Conservation (phyloP, 2,329 filamentous ascomycete species). For the Balansia obtecta region DNA sequence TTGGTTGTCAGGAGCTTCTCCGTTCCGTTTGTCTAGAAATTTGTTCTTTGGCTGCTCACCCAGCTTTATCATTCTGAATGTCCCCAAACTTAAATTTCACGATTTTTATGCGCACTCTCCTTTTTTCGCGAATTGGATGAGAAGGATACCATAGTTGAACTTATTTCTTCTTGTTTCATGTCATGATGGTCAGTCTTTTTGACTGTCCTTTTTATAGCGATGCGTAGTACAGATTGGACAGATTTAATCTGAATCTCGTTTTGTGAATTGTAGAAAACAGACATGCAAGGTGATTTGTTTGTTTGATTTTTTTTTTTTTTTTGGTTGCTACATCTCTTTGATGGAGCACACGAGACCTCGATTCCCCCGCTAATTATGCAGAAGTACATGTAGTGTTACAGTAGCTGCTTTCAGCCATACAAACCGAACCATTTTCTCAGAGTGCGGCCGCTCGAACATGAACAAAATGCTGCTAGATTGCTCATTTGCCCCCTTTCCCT, state of each 20-base stretch:
- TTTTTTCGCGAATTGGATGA: constrained; percentile 9
- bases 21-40: neutral
- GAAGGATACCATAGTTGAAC: constrained; percentile 14
- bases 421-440: neutral
- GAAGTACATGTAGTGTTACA: constrained; percentile 4
- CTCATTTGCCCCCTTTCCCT: neutral
- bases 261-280: too few relatives aligned
- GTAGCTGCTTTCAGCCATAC: constrained; percentile 4
- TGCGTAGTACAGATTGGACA: neutral
- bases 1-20: neutral
- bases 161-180: neutral
- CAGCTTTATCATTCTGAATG: neutral
- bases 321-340: neutral
- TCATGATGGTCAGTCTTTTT: constrained; percentile 1
- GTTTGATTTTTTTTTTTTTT: too few relatives aligned
- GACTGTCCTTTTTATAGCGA: neutral
- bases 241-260: neutral
- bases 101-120: constrained; percentile 6
- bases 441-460: neutral
- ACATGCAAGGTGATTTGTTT: neutral
- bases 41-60: neutral
- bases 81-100: constrained; percentile 2
- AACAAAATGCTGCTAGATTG: neutral
- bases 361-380: neutral
- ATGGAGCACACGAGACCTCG: neutral